Evolutionary conservation across 257 asterid genomes (phyloP), one percentile per base, ranked within the genome.

Genomic region (Prunella vulgaris): DNA sequence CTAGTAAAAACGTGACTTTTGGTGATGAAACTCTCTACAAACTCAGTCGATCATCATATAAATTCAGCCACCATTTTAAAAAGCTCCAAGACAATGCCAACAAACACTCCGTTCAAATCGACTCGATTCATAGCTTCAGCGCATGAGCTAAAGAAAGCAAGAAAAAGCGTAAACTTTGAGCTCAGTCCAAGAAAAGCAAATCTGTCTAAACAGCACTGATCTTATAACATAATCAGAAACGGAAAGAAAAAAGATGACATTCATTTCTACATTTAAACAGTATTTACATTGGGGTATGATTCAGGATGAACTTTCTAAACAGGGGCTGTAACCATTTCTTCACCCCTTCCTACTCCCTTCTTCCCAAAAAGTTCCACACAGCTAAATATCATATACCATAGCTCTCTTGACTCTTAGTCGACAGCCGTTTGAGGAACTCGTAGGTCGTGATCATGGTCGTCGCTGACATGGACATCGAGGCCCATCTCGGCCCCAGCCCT

Each of bases 401-500:
- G 69, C 67, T 52, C 59, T 88, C 91, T 56, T 81, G 93, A 78
- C 74, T 85, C 84, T 94, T 94, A 15, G 99, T 70, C 0, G 99
- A 94, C 21, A 94, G 75, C 74, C 96, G 68, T 80, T 94, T 94
- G 67, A 94, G 88, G 51, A 94, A 94, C 95, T 94, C 99, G 14
- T 94, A 94, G 7, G 97, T 94, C 8, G 98, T 94, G 83, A 94
- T 88, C 99, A 94, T 94, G 25, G 97, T 91, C 9, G 88, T 86
- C 0, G 99, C 99, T 35, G 99, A 91, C 97, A 91, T 51, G 0
- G 99, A 86, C 99, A 94, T 91, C 7, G 97, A 94, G 58, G 90
- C 96, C 98, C 97, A 94, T 75, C 99, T 94, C 2, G 98, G 99
- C 25, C 90, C 96, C 46, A 94, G 81, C 38, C 99, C 99, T 80